Base-by-base conservation (phyloP, 768 basidiomycete species). In the Boletus coccyginus region DNA sequence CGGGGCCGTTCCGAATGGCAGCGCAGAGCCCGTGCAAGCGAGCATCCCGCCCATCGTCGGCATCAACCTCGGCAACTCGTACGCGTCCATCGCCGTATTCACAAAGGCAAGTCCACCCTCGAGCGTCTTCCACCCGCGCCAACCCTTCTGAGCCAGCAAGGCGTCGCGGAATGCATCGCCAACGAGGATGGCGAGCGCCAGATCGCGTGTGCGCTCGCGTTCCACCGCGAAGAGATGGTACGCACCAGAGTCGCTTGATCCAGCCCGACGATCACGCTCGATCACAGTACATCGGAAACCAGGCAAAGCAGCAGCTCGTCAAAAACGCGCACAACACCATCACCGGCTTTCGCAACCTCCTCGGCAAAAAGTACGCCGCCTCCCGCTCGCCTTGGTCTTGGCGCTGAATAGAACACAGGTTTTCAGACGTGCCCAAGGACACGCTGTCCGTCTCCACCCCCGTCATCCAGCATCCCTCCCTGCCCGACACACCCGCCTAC, bases 131-230 rank as follows among this genome's bases (percentile, higher is more conserved):
- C 31, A 21, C 27, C 13, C 0, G 52, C 51, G n/a, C 50, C 14
- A 13, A 56, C 24, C 14, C 9, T 16, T 3, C 27, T 27, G 49
- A 53, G 32, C 35, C 59, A 95, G 93, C 94, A 97, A 74, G 92
- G 92, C 13, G 77, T 90, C 32, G 88, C 95, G 42, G 92, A 94
- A 67, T 96, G 92, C 70, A 98, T 98, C 58, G 97, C 95, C 7
- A 98, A 98, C 70, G 95, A 98, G 70, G 96, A 98, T 70, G 96
- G 97, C 32, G 96, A 98, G 69, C 88, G 97, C 33, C 96, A 99
- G 76, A 98, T 99, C 66, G 94, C 94, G 0, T 93, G 92, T 69
- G 94, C 94, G 29, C 78, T 98, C 52, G 84, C 94, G 0, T 98
- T 96, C 71, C 84, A 85, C 40, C 94, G 93, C 29, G 92, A 96